Evolutionary conservation across 495 filamentous ascomycete genomes (phyloP).

Genomic region (Penicillium ucsense): DNA sequence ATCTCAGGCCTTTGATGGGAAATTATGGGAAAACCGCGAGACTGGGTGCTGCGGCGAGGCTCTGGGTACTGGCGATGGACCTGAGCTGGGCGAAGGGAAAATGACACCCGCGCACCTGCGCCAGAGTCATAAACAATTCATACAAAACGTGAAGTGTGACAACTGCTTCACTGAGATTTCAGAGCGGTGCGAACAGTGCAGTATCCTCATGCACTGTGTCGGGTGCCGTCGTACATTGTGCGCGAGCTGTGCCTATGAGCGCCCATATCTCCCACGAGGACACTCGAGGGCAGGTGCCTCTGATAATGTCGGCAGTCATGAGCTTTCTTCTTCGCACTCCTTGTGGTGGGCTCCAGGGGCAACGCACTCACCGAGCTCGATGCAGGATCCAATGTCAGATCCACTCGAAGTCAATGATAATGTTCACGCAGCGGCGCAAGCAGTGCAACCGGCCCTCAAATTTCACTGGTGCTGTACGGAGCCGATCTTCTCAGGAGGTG

Average conservation of each 20-base stretch:
- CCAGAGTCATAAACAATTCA: slow-evolving; percentile 43
- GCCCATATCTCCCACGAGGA: slow-evolving; percentile 35
- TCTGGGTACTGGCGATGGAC: slow-evolving; percentile 36
- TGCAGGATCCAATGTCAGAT: slow-evolving; percentile 39
- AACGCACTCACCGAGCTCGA: slow-evolving; percentile 43
- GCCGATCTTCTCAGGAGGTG: slow-evolving; percentile 53
- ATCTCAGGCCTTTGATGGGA: slow-evolving; percentile 29
- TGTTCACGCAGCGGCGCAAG: slow-evolving; percentile 16
- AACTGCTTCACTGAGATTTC: slow-evolving; percentile 41
- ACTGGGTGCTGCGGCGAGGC: slow-evolving; percentile 46
- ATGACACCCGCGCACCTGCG: slow-evolving; percentile 44
- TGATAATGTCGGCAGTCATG: slow-evolving; percentile 2
- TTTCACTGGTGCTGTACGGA: slow-evolving; percentile 57
- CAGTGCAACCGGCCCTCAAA: slow-evolving; percentile 35
- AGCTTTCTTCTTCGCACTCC: slow-evolving; percentile 8
- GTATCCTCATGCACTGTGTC: slow-evolving; percentile 54
- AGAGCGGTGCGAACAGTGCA: slow-evolving; percentile 54
- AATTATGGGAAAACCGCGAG: slow-evolving; percentile 50
- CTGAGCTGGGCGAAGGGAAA: slow-evolving; percentile 43
- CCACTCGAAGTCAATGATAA: slow-evolving; percentile 16
- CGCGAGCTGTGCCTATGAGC: slow-evolving; percentile 50
- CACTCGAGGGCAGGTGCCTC: slow-evolving; percentile 6
- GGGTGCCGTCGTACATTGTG: slow-evolving; percentile 54
- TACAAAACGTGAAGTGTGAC: slow-evolving; percentile 45
- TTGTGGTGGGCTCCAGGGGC: slow-evolving; percentile 53